Evolutionary conservation across 1,284 basidiomycete species (phyloP).

Genomic region (Melampsora americana): DNA sequence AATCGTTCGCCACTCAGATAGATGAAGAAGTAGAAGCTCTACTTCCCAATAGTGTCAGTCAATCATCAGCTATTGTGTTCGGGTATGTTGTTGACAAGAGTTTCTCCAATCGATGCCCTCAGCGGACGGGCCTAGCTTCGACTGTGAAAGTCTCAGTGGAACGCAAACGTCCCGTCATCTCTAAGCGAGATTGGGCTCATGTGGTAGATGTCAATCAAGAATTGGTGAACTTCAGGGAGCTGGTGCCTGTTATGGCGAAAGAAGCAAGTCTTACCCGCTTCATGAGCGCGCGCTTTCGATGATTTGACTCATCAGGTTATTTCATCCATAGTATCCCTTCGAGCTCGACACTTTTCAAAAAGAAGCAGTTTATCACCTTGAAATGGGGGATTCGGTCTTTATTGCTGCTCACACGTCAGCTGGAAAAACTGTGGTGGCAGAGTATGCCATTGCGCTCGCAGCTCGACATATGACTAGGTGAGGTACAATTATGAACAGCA

Average conservation of each 20-base stretch:
- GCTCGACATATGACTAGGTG: constrained; percentile 97
- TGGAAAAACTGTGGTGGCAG: constrained; percentile 99
- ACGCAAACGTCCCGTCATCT: constrained; percentile 47
- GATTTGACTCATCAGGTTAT: not conserved
- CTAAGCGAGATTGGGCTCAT: constrained; percentile 95
- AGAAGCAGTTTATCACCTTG: constrained; percentile 95
- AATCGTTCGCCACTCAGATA: constrained; percentile 15
- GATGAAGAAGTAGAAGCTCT: constrained; percentile 32
- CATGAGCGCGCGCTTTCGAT: not conserved
- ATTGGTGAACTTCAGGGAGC: constrained; percentile 78
- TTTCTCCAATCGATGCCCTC: not conserved
- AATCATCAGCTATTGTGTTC: not conserved
- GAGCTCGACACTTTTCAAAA: constrained; percentile 90
- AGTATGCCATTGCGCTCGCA: constrained; percentile 95
- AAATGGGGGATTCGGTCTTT: constrained; percentile 96
- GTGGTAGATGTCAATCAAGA: constrained; percentile 88
- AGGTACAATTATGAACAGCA: constrained; percentile 46
- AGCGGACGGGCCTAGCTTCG: constrained; percentile 13
- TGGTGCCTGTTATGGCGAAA: constrained; percentile 80
- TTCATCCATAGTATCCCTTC: constrained; percentile 67
- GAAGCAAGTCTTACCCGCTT: constrained; percentile 46
- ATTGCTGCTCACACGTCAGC: constrained; percentile 98
- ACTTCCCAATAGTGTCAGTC: constrained; percentile 24
- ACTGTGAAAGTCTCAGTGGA: constrained; percentile 2
- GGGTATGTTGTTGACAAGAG: no score